phyloP scores from a whole-genome alignment of 192 early-diverging fungal genomes.

The Backusella circina region DNA sequence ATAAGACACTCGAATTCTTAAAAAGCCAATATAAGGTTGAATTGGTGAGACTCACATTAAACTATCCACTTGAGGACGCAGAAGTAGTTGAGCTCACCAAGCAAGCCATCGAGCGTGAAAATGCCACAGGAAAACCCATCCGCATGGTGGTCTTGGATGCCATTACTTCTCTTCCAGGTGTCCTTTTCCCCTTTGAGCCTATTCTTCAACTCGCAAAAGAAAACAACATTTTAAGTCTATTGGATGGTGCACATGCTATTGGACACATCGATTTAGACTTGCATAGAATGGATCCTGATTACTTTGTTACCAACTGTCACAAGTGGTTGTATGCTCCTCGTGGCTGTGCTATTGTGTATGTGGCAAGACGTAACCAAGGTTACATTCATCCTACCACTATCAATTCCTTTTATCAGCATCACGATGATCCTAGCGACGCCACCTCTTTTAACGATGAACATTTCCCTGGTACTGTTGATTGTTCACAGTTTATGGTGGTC shows the following conservation, averaged over 20 bases:
- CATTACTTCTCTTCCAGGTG: conserved; percentile 47
- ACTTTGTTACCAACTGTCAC: conserved; percentile 59
- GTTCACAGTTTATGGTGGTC: conserved; percentile 12
- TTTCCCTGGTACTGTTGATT: conserved; percentile 37
- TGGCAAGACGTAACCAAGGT: conserved; percentile 43
- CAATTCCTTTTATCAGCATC: conserved; percentile 26
- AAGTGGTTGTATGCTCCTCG: conserved; percentile 61
- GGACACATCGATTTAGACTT: conserved; percentile 55
- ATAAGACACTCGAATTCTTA: conserved; percentile 41
- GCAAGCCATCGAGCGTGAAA: conserved; percentile 31
- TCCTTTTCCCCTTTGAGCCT: conserved; percentile 38
- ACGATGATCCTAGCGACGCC: background rate
- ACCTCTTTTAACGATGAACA: conserved; percentile 31
- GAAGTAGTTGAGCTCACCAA: conserved; percentile 36
- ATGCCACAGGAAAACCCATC: conserved; percentile 36
- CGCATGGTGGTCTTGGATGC: conserved; percentile 46
- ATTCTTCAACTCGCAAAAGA: conserved; percentile 35
- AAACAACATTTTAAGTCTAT: conserved; percentile 49
- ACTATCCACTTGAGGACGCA: conserved; percentile 41
- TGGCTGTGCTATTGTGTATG: conserved; percentile 53
- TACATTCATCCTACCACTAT: conserved; percentile 42
- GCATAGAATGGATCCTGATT: conserved; percentile 53
- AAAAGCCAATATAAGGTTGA: conserved; percentile 36
- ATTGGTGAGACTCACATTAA: conserved; percentile 36
- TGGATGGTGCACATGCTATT: conserved; percentile 67